Evolutionary conservation across 768 basidiomycete species (phyloP), one percentile per base, ranked within the genome.

Genomic region (Tulasnella sp.): DNA sequence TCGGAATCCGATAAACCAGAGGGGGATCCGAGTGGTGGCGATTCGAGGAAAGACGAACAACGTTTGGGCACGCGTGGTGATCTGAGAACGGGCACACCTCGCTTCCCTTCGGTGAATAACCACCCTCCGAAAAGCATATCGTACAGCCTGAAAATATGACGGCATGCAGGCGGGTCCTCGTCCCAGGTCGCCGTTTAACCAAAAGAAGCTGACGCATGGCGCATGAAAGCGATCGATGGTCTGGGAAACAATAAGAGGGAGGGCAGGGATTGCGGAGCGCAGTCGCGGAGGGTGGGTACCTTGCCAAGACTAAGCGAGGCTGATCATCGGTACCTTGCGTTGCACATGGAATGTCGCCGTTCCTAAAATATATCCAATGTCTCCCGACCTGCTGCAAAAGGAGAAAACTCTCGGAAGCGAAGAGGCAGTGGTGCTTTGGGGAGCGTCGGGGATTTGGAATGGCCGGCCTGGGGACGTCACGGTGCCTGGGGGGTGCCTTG

Each of bases 101-200:
- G 34, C 31, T 27, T 36, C 27, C 18, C 62, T 68, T 68, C 62
- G 62, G 62, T 36, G 31, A 68, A 68, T 68, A 68, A 68, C 27
- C 52, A n/a, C 44, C 56, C 62, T 68, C 62, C 62, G 62, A 68
- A 68, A 68, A 68, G 62, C 62, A 68, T 68, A 68, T 68, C 62
- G 62, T 68, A 68, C 62, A 68, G 62, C 62, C 62, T 58, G 31
- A 58, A 58, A n/a, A 16, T 58, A 27, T 58, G 56, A 58, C 56
- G 56, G 62, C 62, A 68, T 44, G 27, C 62, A 14, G 16, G 16
- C 12, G 62, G 62, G 62, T 12, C 62, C 62, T 68, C 34, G 18
- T 68, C 62, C 62, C 34, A 68, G 62, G 62, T 68, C 62, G 24
- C 62, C 62, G 62, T 18, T 9, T 27, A 36, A 34, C 62, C 10